Evolutionary conservation across 495 filamentous ascomycete species (phyloP).

Genomic region (Xylaria nigripes): DNA sequence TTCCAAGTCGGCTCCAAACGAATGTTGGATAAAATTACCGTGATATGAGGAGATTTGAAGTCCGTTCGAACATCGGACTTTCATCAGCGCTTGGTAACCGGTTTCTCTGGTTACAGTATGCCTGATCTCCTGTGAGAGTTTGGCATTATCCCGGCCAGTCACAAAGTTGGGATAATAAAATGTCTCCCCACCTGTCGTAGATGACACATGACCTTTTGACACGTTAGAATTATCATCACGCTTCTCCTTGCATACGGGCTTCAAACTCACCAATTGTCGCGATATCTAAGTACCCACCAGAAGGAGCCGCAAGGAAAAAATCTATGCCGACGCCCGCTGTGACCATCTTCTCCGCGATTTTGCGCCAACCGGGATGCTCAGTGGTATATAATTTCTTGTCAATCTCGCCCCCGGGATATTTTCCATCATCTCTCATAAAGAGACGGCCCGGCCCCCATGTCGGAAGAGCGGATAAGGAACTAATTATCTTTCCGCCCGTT

Average conservation of each 20-base stretch:
- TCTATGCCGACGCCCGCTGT: constrained; percentile 82
- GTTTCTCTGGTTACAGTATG: constrained; percentile 88
- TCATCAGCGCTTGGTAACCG: constrained; percentile 95
- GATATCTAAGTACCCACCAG: constrained; percentile 85
- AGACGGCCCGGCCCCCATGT: constrained; percentile 84
- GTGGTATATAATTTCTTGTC: constrained; percentile 90
- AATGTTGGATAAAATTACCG: constrained; percentile 93
- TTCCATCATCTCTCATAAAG: constrained; percentile 77
- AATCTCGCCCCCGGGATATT: constrained; percentile 75
- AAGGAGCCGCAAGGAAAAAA: constrained; percentile 86
- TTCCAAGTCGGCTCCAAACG: constrained; percentile 90
- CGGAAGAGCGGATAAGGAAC: constrained; percentile 72
- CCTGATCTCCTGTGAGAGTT: constrained; percentile 75
- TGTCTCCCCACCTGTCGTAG: constrained; percentile 80
- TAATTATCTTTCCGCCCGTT: constrained; percentile 90
- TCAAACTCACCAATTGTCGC: constrained; percentile 74
- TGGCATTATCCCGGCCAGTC: constrained; percentile 70
- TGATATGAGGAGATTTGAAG: constrained; percentile 90
- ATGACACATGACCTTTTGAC: constrained; percentile 53
- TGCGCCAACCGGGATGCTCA: constrained; percentile 77
- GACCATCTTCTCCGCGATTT: constrained; percentile 78
- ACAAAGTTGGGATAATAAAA: constrained; percentile 97
- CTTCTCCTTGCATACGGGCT: background rate
- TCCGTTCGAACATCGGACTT: constrained; percentile 94
- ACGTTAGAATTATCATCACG: constrained; percentile 14